Evolutionary conservation across 2,329 filamentous ascomycete species (phyloP).

Genomic region (Fusarium longipes): DNA sequence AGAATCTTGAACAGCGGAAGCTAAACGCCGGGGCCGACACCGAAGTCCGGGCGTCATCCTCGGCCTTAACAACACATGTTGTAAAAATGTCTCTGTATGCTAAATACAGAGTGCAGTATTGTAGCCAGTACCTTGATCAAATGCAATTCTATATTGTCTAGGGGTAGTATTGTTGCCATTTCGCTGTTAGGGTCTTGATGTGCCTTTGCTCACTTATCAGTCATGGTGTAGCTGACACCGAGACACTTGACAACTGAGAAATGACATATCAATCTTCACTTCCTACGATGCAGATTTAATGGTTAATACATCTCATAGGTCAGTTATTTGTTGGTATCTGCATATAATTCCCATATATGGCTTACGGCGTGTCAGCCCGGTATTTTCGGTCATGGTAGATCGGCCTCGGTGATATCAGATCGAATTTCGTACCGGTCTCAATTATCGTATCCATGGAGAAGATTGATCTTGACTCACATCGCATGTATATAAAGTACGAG

Average conservation of each 20-base stretch:
- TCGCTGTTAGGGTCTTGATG: neutral
- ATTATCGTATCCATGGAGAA: neutral
- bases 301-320: neutral
- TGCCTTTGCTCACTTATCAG: neutral
- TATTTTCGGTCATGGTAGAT: constrained; percentile 15
- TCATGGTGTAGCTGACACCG: neutral
- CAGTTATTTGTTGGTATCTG: neutral
- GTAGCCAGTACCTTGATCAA: fast-evolving
- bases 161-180: neutral
- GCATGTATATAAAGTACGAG: constrained; percentile 5
- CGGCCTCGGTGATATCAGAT: constrained; percentile 33
- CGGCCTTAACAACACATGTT: neutral
- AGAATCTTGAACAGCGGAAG: neutral
- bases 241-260: neutral
- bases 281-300: neutral
- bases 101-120: neutral
- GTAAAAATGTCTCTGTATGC: neutral
- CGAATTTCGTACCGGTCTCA: neutral
- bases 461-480: neutral
- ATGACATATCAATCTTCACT: neutral
- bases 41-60: constrained; percentile 24
- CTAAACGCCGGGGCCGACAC: constrained; percentile 5
- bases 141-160: fast-evolving
- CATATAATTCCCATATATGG: neutral
- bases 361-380: neutral